Conservation (phyloP, 108 stramenopile genomes). For the Aurantiochytrium sp. region DNA sequence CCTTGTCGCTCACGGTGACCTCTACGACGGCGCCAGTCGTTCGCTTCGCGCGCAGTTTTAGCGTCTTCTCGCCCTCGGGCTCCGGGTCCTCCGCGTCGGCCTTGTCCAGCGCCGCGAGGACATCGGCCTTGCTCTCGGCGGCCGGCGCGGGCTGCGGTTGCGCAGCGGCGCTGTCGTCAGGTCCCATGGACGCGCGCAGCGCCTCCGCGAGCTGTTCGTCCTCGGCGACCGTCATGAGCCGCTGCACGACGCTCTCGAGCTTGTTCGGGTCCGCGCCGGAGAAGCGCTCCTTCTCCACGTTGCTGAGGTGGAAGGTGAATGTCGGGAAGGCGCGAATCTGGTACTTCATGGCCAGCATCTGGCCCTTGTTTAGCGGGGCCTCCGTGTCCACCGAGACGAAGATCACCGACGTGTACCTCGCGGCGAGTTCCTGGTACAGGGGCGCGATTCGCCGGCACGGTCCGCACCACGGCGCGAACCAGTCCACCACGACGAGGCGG, state of each 20-base stretch:
- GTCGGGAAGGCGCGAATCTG: constrained; percentile 2
- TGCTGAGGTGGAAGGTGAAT: not conserved
- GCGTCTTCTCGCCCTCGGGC: not conserved
- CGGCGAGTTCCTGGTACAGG: constrained; percentile 40
- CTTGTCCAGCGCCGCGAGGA: not conserved
- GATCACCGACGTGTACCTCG: constrained; percentile 44
- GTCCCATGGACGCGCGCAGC: not conserved
- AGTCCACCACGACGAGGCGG: constrained; percentile 19
- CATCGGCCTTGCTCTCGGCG: not conserved
- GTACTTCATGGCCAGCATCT: not conserved
- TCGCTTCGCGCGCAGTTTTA: not conserved
- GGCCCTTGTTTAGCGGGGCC: not conserved
- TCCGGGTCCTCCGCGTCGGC: not conserved
- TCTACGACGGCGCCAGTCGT: not conserved
- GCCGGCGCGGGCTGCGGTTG: not conserved
- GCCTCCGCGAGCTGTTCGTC: not conserved
- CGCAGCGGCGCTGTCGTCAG: not conserved
- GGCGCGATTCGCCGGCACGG: constrained; percentile 56
- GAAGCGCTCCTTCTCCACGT: not conserved
- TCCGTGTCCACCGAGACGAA: constrained; percentile 50
- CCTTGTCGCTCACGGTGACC: not conserved
- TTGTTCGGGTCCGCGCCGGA: constrained; percentile 11
- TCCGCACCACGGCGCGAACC: constrained; percentile 54
- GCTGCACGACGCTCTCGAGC: not conserved
- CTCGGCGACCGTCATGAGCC: not conserved